Evolutionary conservation across 106 monocot genomes (phyloP).

Genomic region (Hemerocallis citrina): DNA sequence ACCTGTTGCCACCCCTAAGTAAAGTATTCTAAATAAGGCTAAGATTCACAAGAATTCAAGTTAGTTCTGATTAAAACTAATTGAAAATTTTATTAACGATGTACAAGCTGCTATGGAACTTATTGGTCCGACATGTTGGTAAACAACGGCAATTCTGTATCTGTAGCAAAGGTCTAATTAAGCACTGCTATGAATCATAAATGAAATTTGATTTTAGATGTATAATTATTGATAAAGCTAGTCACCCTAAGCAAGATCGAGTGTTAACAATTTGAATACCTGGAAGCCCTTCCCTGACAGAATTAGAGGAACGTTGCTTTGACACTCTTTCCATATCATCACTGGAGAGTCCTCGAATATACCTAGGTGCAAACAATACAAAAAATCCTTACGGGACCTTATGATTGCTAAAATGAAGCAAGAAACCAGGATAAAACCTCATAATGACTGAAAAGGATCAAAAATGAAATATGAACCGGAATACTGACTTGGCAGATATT

Average conservation of each 20-base stretch:
- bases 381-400: not conserved
- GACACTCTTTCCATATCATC: slow-evolving; percentile 73
- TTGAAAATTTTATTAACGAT: not conserved
- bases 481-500: slow-evolving; percentile 77
- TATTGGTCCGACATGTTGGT: not conserved
- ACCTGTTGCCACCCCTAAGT: no score
- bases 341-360: slow-evolving; percentile 55
- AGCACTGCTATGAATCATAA: not conserved
- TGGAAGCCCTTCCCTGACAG: slow-evolving; percentile 55
- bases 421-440: not conserved
- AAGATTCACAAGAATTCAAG: not conserved
- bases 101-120: not conserved
- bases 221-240: not conserved
- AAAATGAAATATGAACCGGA: not conserved
- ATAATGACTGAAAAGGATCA: not conserved
- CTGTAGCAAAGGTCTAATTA: not conserved
- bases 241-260: not conserved
- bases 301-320: slow-evolving; percentile 28
- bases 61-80: not conserved
- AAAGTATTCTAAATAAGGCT: not conserved
- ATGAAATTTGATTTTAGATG: not conserved
- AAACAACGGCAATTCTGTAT: not conserved
- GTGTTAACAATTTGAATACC: slow-evolving; percentile 37
- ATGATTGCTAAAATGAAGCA: not conserved
- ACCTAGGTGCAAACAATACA: slow-evolving; percentile 31